These are phyloP conservation scores for Hypericum perforatum DNA, from an alignment of 345 rosid genomes.

Conservation along the genomic window DNA sequence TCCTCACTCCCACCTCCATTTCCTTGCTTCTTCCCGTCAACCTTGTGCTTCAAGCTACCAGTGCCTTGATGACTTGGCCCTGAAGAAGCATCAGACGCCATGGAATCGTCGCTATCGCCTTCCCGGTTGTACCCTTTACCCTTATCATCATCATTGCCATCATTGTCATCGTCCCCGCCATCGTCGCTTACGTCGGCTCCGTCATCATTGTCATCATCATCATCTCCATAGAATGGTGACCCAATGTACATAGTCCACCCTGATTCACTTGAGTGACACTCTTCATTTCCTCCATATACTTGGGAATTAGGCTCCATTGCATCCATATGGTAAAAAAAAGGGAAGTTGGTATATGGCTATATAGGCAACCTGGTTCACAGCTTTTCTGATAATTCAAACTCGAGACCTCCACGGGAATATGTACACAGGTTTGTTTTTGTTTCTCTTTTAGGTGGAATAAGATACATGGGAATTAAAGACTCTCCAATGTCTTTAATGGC, in stretches of 20 bases:
- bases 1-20: slow-evolving; percentile 4
- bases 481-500: slow-evolving; percentile 11
- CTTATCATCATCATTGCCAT: not conserved
- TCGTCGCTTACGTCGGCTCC: slow-evolving; percentile 5
- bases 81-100: slow-evolving; percentile 70
- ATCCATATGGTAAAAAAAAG: not conserved
- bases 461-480: too few species aligned
- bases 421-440: too few species aligned
- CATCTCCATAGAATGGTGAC: slow-evolving; percentile 27
- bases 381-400: too few species aligned
- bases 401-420: too few species aligned
- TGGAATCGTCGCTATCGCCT: slow-evolving; percentile 33
- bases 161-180: slow-evolving; percentile 7
- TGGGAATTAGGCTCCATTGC: slow-evolving; percentile 43
- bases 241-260: slow-evolving; percentile 71
- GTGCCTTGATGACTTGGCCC: slow-evolving; percentile 33
- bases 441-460: too few species aligned
- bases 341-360: too few species aligned
- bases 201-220: slow-evolving; percentile 9
- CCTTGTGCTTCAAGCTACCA: slow-evolving; percentile 15
- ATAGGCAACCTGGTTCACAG: too few species aligned
- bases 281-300: slow-evolving; percentile 32
- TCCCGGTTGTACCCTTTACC: slow-evolving; percentile 5
- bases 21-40: slow-evolving; percentile 1
- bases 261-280: slow-evolving; percentile 52